Evolutionary conservation across 768 basidiomycete species (phyloP), one percentile per base, ranked within the genome.

Genomic region (Leccinum uliginosum): DNA sequence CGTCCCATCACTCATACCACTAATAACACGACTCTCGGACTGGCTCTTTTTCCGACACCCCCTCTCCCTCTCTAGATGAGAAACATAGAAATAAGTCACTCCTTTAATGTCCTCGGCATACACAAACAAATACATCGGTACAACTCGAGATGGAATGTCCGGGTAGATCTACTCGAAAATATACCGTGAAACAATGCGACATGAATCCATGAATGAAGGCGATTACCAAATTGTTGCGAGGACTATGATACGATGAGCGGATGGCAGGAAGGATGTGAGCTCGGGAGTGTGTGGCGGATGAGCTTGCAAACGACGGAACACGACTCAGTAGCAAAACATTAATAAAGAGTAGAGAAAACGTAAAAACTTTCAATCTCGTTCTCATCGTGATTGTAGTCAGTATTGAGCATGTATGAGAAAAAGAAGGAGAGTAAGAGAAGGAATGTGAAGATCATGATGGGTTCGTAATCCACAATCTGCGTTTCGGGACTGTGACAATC

Each of bases 401-500:
- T 65, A 69, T 57, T 12, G 55, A 58, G 55, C 50, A 54, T 55
- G 51, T 57, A 50, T 51, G 35, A 65, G 59, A 14, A 58, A 58
- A 55, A 44, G 38, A 35, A 57, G 21, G 12, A 32, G 50, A 21
- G 35, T 46, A 35, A 9, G 24, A 50, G 30, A 23, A 21, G n/a
- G 32, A 29, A 59, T 29, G 49, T 47, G 21, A 30, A 23, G 51
- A 61, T 71, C 65, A 76, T 65, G 76, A 74, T 14, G 87, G 88
- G 70, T 93, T 93, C 52, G 82, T 79, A 49, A 92, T 80, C 78
- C 83, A 84, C 55, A 93, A 73, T 65, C 81, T 84, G 62, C 89
- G 87, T 67, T 83, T 85, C 19, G 91, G 91, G 12, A 84, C 80
- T 44, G 83, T 78, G 59, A 92, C 82, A 65, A 92, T 89, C n/a